Conservation (phyloP, 148 eudicot genomes). For the Vaccinium myrtillus region DNA sequence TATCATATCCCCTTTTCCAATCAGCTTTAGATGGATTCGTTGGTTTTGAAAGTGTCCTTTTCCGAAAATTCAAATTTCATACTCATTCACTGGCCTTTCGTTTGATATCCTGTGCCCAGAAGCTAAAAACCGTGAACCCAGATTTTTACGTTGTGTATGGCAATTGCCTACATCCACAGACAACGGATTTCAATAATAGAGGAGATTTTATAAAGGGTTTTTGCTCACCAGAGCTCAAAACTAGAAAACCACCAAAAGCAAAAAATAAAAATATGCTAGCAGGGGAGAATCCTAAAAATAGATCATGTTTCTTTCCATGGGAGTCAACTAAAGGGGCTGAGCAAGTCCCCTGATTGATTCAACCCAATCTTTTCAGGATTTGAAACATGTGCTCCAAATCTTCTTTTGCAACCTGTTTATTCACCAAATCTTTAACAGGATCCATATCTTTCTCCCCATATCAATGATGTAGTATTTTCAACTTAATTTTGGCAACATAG, state of each 20-base stretch:
- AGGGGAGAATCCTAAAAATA: neutral
- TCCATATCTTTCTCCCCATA: neutral
- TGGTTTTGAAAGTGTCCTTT: neutral
- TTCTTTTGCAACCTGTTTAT: neutral
- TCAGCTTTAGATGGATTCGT: slow-evolving; percentile 1
- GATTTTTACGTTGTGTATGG: neutral
- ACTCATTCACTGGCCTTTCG: neutral
- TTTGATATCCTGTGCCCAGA: neutral
- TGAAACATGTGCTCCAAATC: neutral
- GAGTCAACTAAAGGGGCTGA: neutral
- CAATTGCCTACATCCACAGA: neutral
- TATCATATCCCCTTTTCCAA: neutral
- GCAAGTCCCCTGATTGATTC: neutral
- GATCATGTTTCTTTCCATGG: neutral
- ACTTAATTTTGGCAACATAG: neutral
- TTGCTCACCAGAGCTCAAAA: neutral
- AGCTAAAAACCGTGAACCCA: neutral
- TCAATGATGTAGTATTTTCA: neutral
- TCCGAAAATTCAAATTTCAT: neutral
- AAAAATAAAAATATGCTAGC: too few relatives aligned
- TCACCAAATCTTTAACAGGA: neutral
- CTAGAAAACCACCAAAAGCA: neutral
- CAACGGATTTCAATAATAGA: neutral
- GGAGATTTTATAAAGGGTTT: neutral
- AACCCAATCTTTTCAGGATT: neutral